Evolutionary conservation across 352 stramenopile species (phyloP).

Genomic region (Thraustotheca clavata): DNA sequence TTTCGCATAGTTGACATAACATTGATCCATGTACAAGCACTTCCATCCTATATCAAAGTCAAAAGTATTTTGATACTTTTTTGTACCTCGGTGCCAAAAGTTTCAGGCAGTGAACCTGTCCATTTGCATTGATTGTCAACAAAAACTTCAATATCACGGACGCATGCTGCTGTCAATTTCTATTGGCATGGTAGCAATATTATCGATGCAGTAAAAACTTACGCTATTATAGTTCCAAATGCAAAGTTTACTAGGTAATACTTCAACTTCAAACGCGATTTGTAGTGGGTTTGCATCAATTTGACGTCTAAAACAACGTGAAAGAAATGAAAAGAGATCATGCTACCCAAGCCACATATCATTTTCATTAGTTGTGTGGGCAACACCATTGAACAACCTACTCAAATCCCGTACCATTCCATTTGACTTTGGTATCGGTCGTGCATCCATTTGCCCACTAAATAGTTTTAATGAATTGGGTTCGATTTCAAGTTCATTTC

Average conservation of each 20-base stretch:
- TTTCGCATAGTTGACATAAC: slow-evolving; percentile 28
- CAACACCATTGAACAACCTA: slow-evolving; percentile 47
- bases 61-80: background rate
- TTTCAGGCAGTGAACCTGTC: slow-evolving; percentile 66
- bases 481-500: slow-evolving; percentile 43
- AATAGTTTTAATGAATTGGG: slow-evolving; percentile 40
- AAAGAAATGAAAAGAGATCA: slow-evolving; percentile 29
- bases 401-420: slow-evolving; percentile 57
- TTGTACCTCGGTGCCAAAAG: slow-evolving; percentile 37
- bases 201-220: slow-evolving; percentile 13
- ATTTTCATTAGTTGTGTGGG: slow-evolving; percentile 51
- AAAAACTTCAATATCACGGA: slow-evolving; percentile 57
- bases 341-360: slow-evolving; percentile 69
- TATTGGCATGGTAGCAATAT: slow-evolving; percentile 7
- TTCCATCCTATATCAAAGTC: slow-evolving; percentile 31
- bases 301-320: slow-evolving; percentile 32
- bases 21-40: slow-evolving; percentile 57
- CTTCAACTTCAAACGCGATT: slow-evolving; percentile 39
- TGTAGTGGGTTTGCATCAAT: slow-evolving; percentile 32
- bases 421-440: slow-evolving; percentile 42
- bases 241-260: slow-evolving; percentile 49
- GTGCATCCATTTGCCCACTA: slow-evolving; percentile 32
- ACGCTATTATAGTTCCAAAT: slow-evolving; percentile 81
- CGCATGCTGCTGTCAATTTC: slow-evolving; percentile 39
- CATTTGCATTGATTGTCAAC: slow-evolving; percentile 52